These are phyloP conservation scores for Effrenium voratum DNA, from an alignment of 73 alveolate species.

Conservation along the genomic window DNA sequence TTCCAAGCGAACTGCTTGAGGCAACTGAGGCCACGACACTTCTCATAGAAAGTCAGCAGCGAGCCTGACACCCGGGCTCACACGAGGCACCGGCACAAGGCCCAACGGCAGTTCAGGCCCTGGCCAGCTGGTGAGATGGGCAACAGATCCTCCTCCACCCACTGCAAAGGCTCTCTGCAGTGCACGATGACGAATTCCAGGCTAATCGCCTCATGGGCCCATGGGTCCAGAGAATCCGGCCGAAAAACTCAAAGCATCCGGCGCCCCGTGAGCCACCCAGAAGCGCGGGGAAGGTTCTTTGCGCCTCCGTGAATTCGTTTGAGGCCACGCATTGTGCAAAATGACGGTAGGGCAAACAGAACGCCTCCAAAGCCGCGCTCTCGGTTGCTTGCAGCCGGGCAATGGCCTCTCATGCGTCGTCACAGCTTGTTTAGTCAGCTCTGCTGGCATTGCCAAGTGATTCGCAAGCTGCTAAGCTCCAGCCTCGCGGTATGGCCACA, in stretches of 20 bases:
- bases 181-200: conserved; percentile 77
- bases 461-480: too few species aligned
- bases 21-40: conserved; percentile 15
- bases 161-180: conserved; percentile 74
- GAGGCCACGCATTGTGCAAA: too few species aligned
- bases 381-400: conserved; percentile 66
- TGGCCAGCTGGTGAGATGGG: conserved; percentile 57
- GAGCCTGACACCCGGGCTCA: background rate
- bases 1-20: background rate
- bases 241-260: background rate
- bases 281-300: conserved; percentile 32
- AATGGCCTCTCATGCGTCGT: too few species aligned
- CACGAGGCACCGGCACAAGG: background rate
- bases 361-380: conserved; percentile 76
- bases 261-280: conserved; percentile 66
- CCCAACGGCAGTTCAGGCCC: background rate
- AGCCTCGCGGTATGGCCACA: conserved; percentile 92
- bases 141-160: conserved; percentile 86
- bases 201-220: background rate
- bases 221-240: background rate
- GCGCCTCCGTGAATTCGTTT: too few species aligned
- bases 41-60: conserved; percentile 75
- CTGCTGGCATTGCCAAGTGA: too few species aligned
- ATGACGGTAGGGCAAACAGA: too few species aligned
- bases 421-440: too few species aligned